A percentile compares a stretch with the other conserved stretches of the same genome.
Conservation (phyloP, 352 stramenopile genomes). For the Stephanocyclus meneghinianus region DNA sequence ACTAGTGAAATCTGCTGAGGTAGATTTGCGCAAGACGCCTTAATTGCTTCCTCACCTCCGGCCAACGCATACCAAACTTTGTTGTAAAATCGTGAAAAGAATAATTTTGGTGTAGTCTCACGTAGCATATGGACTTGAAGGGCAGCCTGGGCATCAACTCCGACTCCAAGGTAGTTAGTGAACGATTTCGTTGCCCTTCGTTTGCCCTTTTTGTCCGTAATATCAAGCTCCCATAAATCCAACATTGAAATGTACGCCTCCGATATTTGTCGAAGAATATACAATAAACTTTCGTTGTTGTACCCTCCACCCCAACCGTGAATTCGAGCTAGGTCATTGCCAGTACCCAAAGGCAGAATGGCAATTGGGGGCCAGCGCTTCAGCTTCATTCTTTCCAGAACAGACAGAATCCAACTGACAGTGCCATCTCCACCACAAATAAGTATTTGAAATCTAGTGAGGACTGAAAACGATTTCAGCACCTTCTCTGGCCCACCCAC, state of each 20-base stretch:
- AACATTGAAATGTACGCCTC: conserved; percentile 79
- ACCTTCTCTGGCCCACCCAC: conserved; percentile 89
- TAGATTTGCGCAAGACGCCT: conserved; percentile 75
- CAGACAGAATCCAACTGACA: conserved; percentile 88
- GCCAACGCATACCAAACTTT: conserved; percentile 84
- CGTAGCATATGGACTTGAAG: conserved; percentile 82
- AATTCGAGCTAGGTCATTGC: conserved; percentile 61
- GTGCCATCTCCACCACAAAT: conserved; percentile 94
- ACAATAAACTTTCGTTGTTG: conserved; percentile 78
- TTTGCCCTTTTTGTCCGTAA: conserved; percentile 57
- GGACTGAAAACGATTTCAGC: conserved; percentile 88
- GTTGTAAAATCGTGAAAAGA: conserved; percentile 84
- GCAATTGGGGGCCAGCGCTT: conserved; percentile 87
- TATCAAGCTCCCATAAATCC: conserved; percentile 81
- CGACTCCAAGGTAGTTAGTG: conserved; percentile 85
- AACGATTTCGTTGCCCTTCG: conserved; percentile 71
- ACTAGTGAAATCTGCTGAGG: conserved; percentile 74
- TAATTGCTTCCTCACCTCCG: conserved; percentile 83
- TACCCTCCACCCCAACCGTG: conserved; percentile 93
- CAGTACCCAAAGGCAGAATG: conserved; percentile 91
- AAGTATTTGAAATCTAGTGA: conserved; percentile 88
- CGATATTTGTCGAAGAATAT: conserved; percentile 75
- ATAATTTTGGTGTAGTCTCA: conserved; percentile 78
- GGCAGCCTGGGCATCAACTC: conserved; percentile 81
- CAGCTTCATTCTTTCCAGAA: conserved; percentile 76